Base-by-base conservation (phyloP, 1,284 basidiomycete species). In the Irpex sp. region DNA sequence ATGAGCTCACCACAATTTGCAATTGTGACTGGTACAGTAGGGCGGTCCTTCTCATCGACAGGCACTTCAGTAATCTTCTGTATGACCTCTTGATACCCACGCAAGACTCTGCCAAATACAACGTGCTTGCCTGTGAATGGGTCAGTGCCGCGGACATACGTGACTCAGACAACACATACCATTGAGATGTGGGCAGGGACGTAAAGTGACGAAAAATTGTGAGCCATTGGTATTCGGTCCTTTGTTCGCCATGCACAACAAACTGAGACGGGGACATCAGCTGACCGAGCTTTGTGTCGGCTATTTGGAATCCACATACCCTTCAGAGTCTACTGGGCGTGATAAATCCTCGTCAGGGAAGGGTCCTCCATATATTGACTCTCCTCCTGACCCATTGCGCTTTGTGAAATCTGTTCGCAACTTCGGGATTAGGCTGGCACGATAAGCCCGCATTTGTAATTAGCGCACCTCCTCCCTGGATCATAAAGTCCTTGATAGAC, bases 401-500 rank as follows among this genome's bases (percentile, higher is more conserved):
- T 90, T 90, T 2, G 87, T 89, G 68, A 92, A 88, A 74, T 91
- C 88, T 90, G 65, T 47, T 57, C 61, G 21, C 61, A 31, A 39
- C 55, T 5, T n/a, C 35, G 17, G 31, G 54, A 46, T 35, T 26
- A 31, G 33, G 37, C 6, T 43, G 49, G 37, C 26, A 59, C 11
- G 21, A n/a, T 31, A 15, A 6, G 35, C 11, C 15, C 17, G 31
- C 31, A 46, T 3, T 43, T n/a, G 26, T 33, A 21, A 36, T 47
- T 37, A 7, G 57, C 49, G 43, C 33, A 89, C 87, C 88, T 77
- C 90, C 90, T 50, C 87, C 90, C 77, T 93, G 92, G 59, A 95
- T 86, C 95, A 97, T 97, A 75, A 97, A 96, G 65, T 87, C 83
- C 21, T 85, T 81, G 64, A 96, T 95, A 35, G 90, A 88, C 31